Conservation (phyloP, 305 asterid genomes). For the Fraxinus ornus region DNA sequence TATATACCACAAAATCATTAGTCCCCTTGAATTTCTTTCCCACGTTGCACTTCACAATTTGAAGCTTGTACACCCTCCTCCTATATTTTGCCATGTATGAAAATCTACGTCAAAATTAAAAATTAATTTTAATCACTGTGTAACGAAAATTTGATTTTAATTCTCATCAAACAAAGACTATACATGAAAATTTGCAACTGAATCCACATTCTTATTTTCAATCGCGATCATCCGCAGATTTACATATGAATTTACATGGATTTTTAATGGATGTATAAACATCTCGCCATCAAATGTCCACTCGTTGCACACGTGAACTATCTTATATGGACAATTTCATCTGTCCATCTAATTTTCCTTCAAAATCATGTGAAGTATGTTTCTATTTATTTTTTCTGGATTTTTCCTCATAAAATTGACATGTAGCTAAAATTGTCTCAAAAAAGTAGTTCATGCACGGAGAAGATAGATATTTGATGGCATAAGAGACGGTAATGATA, state of each 20-base stretch:
- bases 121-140: too few relatives aligned
- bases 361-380: too few relatives aligned
- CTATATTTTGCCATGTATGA: not conserved
- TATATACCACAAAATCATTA: not conserved
- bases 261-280: not conserved
- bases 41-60: not conserved
- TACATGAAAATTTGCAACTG: not conserved
- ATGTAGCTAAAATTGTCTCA: not conserved
- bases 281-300: not conserved
- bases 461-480: not conserved
- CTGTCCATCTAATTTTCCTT: not conserved
- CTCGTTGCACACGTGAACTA: not conserved
- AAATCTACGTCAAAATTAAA: too few relatives aligned
- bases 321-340: too few relatives aligned
- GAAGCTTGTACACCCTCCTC: not conserved
- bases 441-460: not conserved
- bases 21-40: not conserved
- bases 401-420: not conserved
- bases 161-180: too few relatives aligned
- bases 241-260: not conserved
- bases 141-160: too few relatives aligned
- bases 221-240: not conserved
- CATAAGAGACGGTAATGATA: not conserved
- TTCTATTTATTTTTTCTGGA: too few relatives aligned
- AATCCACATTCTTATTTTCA: not conserved